phyloP scores from a whole-genome alignment of 164 flowering plant genomes.

The grape (Vitis vinifera) region DNA sequence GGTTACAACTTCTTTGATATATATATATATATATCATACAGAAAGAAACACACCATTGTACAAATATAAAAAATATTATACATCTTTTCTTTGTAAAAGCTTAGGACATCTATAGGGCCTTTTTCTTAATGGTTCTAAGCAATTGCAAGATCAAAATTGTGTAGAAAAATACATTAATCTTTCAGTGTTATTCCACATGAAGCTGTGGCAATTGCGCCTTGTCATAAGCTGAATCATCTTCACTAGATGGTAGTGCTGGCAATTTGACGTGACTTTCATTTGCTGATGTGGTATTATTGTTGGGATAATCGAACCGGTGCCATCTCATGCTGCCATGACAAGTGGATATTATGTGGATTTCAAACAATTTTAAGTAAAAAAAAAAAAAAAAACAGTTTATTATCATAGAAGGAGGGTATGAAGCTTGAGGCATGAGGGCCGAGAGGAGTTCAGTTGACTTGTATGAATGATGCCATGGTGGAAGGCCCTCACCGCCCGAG shows the following conservation, averaged over 20 bases:
- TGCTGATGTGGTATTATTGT: conserved; percentile 27
- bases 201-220: conserved; percentile 15
- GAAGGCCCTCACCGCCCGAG: conserved; percentile 20
- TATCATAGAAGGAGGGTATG: conserved; percentile 27
- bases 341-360: neutral
- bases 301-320: conserved; percentile 17
- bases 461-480: conserved; percentile 37
- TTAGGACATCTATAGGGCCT: no score
- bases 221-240: conserved; percentile 14
- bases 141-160: no score
- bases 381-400: no score
- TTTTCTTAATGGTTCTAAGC: no score
- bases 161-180: no score
- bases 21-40: no score
- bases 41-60: no score
- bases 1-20: no score
- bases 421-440: conserved; percentile 27
- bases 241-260: conserved; percentile 17
- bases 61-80: no score
- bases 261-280: conserved; percentile 19
- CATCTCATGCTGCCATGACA: conserved; percentile 23
- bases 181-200: neutral
- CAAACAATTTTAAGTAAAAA: neutral
- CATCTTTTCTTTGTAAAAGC: no score
- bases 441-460: conserved; percentile 37